Evolutionary conservation across 2,329 filamentous ascomycete genomes (phyloP), one percentile per base, ranked within the genome.

Genomic region (Dactylellina sp.): DNA sequence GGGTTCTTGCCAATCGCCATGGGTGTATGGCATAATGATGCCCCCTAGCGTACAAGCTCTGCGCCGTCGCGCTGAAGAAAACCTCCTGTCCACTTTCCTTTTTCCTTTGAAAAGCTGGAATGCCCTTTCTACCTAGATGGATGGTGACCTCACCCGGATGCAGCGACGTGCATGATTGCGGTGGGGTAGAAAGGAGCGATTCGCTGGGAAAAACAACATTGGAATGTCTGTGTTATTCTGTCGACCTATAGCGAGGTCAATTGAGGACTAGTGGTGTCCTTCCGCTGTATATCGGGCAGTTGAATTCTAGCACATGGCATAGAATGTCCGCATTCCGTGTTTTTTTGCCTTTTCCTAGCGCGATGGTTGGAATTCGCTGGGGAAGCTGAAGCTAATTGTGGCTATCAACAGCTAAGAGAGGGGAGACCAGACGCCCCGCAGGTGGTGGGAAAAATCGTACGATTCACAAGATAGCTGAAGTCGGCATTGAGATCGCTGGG

Each of bases 81-180:
- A 47, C 47, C 22, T 39, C 6, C 44, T 44, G 7, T 35, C 12
- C 28, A 14, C 47, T 37, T 22, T 57, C 49, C 46, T 46, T 18
- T 47, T 47, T 68, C 32, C n/a, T 20, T 47, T 63, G 53, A 39
- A 14, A 24, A 59, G n/a, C 28, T 32, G 28, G 28, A 32, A 32
- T 32, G 28, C 9, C 28, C 28, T 32, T 9, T 32, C 16, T 2
- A 7, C 28, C 7, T 25, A 28, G 20, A 9, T 25, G 44, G 40
- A 39, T 55, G 50, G 57, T 66, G 60, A 66, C 50, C 61, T 61
- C 70, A 74, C 66, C 70, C 70, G 55, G 46, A 74, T 74, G 61
- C 55, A 74, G 70, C 70, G 53, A 65, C 46, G 4, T 68, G 46
- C 63, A 68, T 55, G 50, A 47, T 40, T 12, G 28, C 24, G 24